phyloP scores from a whole-genome alignment of 345 rosid genomes.

The Trapa incisa region DNA sequence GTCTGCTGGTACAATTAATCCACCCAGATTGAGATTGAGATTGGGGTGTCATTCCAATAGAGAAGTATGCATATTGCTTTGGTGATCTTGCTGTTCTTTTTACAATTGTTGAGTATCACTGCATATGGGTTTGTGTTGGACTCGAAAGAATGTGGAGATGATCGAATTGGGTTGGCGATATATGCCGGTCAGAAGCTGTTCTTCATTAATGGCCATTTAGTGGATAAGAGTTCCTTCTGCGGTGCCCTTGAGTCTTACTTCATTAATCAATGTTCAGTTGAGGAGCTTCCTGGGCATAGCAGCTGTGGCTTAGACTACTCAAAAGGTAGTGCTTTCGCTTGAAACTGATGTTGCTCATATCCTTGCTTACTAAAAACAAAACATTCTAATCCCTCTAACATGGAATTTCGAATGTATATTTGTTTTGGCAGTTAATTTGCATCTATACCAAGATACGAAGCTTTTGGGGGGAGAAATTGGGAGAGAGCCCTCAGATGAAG shows the following conservation, averaged over 20 bases:
- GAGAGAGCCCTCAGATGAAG: conserved; percentile 2
- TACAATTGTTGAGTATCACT: conserved; percentile 23
- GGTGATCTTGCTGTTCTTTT: conserved; percentile 25
- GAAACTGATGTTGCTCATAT: neutral
- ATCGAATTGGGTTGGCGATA: conserved; percentile 36
- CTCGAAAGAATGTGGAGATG: conserved; percentile 38
- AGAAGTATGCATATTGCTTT: conserved; percentile 18
- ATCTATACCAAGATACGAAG: conserved; percentile 29
- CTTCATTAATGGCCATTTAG: conserved; percentile 45
- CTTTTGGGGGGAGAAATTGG: conserved; percentile 21
- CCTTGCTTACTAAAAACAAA: too few species aligned
- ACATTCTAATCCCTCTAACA: neutral
- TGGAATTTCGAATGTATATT: neutral
- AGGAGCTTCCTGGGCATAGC: conserved; percentile 19
- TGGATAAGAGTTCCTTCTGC: conserved; percentile 39
- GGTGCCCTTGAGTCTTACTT: conserved; percentile 33
- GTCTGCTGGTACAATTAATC: neutral
- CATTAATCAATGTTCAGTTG: conserved; percentile 31
- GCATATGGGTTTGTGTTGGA: conserved; percentile 30
- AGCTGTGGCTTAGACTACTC: conserved; percentile 25
- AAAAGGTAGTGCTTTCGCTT: conserved; percentile 20
- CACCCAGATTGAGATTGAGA: neutral
- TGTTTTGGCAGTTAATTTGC: conserved; percentile 21
- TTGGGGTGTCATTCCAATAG: neutral
- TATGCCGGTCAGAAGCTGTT: conserved; percentile 26